Evolutionary conservation across 805 yeast species (phyloP), one percentile per base, ranked within the genome.

Genomic region (Sungouiella blattae): DNA sequence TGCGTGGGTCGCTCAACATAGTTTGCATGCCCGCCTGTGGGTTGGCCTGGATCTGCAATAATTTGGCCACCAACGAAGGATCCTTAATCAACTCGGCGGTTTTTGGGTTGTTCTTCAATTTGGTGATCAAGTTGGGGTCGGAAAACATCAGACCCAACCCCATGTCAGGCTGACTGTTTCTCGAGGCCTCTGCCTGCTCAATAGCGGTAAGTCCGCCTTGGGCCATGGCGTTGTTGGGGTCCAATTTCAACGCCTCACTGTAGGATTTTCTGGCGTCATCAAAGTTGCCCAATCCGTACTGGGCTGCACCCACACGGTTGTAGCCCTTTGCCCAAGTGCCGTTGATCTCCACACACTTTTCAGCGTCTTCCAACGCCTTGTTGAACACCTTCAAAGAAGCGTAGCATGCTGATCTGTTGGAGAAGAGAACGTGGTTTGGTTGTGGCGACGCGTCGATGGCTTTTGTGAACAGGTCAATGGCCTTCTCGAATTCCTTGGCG

Each of bases 251-350:
- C 6, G 96, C 94, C 58, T 83, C 82, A 45, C 78, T 68, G 62
- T 87, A 91, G 17, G 83, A 70, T 18, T 61, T 60, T 48, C 75
- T 76, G 30, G 98, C 93, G 15, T 77, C 84, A 20, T 84, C 88
- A 32, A 81, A 73, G 41, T 85, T 75, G 12, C 87, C 87, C 41
- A 84, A 67, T n/a, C 98, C 98, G 52, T 72, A 82, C 32, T 82
- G 78, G 21, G 98, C 98, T 46, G 97, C 89, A 40, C 87, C 99
- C 24, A 84, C 83, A 63, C 99, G 81, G 54, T 80, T 84, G 70
- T 84, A 86, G 31, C 98, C 98, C 64, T 93, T 93, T 15, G 96
- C 88, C 98, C 98, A 93, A 2, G 82, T 47, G 11, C 88, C 81
- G 46, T 85, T 87, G 63, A 88, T 79, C 52, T 77, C 73, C 35